A percentile compares a stretch with the other conserved stretches of the same genome.
phyloP scores from a whole-genome alignment of 169 alveolate genomes.

The Eimeria tenella region DNA sequence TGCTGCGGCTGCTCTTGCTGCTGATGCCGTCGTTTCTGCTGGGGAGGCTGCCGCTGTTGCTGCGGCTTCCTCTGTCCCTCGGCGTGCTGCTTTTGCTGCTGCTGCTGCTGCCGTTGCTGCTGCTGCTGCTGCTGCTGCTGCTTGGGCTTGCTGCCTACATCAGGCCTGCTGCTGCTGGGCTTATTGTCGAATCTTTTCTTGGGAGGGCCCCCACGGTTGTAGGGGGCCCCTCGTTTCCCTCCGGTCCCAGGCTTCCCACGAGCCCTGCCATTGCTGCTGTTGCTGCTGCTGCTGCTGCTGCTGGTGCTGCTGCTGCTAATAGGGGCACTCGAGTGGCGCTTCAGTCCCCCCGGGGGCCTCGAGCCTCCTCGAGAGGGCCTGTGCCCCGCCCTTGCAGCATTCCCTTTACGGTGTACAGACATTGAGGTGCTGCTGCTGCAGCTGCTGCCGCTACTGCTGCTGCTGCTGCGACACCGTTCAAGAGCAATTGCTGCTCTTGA shows the following conservation, averaged over 20 bases:
- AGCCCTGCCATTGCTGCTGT: neutral
- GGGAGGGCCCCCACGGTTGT: too few relatives aligned
- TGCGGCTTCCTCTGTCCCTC: neutral
- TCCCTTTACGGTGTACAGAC: neutral
- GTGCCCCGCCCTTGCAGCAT: neutral
- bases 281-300: neutral
- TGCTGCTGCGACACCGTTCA: neutral
- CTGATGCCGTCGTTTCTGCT: too few relatives aligned
- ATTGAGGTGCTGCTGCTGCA: constrained; percentile 25
- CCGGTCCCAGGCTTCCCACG: neutral
- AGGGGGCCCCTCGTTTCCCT: neutral
- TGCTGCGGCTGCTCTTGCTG: too few relatives aligned
- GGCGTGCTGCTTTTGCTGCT: neutral
- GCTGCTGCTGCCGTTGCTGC: constrained; percentile 23
- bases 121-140: constrained; percentile 5
- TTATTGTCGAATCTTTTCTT: too few relatives aligned
- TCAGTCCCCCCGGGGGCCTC: neutral
- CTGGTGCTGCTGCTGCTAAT: neutral
- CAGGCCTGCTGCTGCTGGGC: too few relatives aligned
- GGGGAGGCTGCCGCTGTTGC: neutral
- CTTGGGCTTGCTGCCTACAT: neutral
- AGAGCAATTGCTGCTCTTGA: neutral
- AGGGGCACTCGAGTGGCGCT: neutral
- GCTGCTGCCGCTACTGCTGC: neutral
- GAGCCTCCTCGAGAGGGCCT: neutral